Percentiles rank a stretch among this genome's conserved stretches.
Evolutionary conservation across 306 rosid genomes (phyloP).

Genomic region (Styphnolobium japonicum): DNA sequence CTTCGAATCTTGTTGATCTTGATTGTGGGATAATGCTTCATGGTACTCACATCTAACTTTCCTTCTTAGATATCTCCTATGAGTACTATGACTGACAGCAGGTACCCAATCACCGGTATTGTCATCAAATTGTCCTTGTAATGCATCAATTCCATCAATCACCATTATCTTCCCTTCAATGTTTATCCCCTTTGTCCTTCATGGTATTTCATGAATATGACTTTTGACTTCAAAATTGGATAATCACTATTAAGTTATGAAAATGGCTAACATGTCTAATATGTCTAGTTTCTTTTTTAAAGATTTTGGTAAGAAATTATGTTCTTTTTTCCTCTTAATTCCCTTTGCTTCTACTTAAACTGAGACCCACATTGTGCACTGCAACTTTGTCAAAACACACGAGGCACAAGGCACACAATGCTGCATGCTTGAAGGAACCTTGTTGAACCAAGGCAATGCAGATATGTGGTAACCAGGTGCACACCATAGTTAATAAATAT

Average conservation of each 20-base stretch:
- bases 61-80: constrained; percentile 58
- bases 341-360: neutral
- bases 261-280: neutral
- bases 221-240: neutral
- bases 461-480: neutral
- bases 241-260: neutral
- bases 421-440: neutral
- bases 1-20: constrained; percentile 29
- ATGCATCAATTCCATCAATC: constrained; percentile 55
- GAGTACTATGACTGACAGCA: constrained; percentile 64
- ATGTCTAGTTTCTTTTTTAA: neutral
- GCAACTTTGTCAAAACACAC: neutral
- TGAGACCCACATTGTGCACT: neutral
- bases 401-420: neutral
- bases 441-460: neutral
- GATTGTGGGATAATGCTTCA: constrained; percentile 34
- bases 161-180: constrained; percentile 70
- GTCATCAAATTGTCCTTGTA: constrained; percentile 47
- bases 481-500: neutral
- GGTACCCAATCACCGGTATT: constrained; percentile 57
- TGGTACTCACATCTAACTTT: constrained; percentile 51
- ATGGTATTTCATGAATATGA: too few relatives aligned
- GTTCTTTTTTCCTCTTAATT: neutral
- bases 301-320: neutral
- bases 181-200: constrained; percentile 49